These are phyloP conservation scores for Pythium plurisporium DNA, from an alignment of 352 stramenopile species.

Conservation along the genomic window DNA sequence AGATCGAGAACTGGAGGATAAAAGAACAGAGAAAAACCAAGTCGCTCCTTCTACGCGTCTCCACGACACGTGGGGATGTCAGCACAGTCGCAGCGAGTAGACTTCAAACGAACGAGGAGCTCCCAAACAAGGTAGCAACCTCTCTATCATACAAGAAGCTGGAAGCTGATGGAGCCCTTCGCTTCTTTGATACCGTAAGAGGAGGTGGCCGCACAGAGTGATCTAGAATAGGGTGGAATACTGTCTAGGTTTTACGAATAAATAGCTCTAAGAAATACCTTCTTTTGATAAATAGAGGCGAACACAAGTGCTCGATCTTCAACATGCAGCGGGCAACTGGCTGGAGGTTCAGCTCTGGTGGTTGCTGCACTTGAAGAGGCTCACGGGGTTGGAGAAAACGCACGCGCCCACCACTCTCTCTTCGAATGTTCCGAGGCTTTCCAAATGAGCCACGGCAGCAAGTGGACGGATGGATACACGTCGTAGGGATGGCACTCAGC, in stretches of 20 bases:
- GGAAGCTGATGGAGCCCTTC: too few species aligned
- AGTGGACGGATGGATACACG: background rate
- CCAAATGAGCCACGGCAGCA: background rate
- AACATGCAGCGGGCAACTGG: background rate
- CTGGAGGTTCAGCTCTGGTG: background rate
- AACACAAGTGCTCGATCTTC: background rate
- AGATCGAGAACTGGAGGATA: slow-evolving; percentile 54
- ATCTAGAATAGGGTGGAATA: background rate
- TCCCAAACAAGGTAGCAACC: too few species aligned
- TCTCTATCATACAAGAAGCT: too few species aligned
- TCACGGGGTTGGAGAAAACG: too few species aligned
- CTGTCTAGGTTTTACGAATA: background rate
- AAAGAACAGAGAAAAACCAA: too few species aligned
- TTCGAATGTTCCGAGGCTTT: slow-evolving; percentile 4
- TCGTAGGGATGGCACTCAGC: background rate
- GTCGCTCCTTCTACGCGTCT: too few species aligned
- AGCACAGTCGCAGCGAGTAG: too few species aligned
- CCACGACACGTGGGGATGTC: too few species aligned
- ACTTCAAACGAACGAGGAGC: too few species aligned
- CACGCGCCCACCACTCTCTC: background rate
- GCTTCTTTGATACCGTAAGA: too few species aligned
- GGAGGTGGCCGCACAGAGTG: background rate
- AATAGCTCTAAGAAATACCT: slow-evolving; percentile 6
- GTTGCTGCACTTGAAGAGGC: background rate
- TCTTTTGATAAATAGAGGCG: slow-evolving; percentile 8